Conservation (phyloP, 768 basidiomycete genomes). For the Boletus pseudo-olivaceus region DNA sequence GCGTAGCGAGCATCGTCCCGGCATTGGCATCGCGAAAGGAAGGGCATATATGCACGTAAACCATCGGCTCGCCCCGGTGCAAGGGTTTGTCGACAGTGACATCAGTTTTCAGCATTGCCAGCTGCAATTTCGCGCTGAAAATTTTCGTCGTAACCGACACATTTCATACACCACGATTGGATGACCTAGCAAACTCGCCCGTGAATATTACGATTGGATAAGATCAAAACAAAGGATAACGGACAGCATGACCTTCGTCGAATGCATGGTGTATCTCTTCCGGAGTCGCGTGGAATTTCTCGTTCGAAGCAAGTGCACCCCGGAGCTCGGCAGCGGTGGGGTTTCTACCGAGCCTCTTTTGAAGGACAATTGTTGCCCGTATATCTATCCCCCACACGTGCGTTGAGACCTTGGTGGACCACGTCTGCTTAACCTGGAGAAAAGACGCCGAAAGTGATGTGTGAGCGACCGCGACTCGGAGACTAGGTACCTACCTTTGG, state of each 20-base stretch:
- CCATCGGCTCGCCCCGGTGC: too few relatives aligned
- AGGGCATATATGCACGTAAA: too few relatives aligned
- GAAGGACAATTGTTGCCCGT: slow-evolving; percentile 16
- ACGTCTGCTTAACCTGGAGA: slow-evolving; percentile 18
- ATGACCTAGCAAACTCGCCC: slow-evolving; percentile 4
- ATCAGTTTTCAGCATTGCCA: slow-evolving; percentile 6
- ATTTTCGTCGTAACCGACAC: slow-evolving; percentile 20
- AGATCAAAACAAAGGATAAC: neutral
- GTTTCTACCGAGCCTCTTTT: slow-evolving; percentile 11
- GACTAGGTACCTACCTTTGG: slow-evolving; percentile 1
- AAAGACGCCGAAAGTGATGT: neutral
- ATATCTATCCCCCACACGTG: slow-evolving; percentile 10
- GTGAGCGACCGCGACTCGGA: neutral
- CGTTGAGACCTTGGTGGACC: slow-evolving; percentile 14
- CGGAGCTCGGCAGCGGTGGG: slow-evolving; percentile 9
- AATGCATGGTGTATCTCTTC: slow-evolving; percentile 16
- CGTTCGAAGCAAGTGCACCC: neutral
- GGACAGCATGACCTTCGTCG: slow-evolving; percentile 11
- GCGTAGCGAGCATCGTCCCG: too few relatives aligned
- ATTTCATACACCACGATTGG: slow-evolving; percentile 17
- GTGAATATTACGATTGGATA: neutral
- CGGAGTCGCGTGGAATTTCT: slow-evolving; percentile 12
- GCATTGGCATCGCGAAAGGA: too few relatives aligned
- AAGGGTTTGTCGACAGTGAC: neutral
- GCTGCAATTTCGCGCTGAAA: slow-evolving; percentile 18